A percentile compares a stretch with the other conserved stretches of the same genome.
These are phyloP conservation scores for Barnettozyma californica DNA, from an alignment of 805 yeast genomes.

Conservation along the genomic window DNA sequence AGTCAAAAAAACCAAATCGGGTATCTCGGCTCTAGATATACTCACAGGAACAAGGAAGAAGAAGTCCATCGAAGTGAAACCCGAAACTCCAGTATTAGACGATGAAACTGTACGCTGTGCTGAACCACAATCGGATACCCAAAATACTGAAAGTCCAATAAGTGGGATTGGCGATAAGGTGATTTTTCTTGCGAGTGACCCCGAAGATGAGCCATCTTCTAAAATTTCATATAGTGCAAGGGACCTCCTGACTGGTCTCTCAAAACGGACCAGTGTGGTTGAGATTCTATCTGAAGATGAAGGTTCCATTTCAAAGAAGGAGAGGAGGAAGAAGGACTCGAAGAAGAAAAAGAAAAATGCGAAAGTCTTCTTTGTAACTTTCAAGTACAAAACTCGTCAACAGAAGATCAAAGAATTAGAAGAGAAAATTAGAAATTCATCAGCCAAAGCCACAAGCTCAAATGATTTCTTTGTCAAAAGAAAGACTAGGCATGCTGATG, in stretches of 20 bases:
- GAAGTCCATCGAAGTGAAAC: not conserved
- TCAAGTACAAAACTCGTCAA: conserved; percentile 18
- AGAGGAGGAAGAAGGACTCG: conserved; percentile 4
- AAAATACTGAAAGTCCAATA: not conserved
- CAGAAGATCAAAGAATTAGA: conserved; percentile 19
- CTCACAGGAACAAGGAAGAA: conserved; percentile 8
- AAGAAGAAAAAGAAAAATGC: not conserved
- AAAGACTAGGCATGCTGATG: not conserved
- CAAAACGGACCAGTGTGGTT: conserved; percentile 7
- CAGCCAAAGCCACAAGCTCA: conserved; percentile 14
- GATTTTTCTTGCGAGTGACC: not conserved
- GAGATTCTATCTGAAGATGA: conserved; percentile 16
- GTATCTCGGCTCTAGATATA: conserved; percentile 15
- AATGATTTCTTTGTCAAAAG: conserved; percentile 15
- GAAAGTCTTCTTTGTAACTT: conserved; percentile 7
- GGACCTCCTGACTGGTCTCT: not conserved
- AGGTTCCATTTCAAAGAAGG: not conserved
- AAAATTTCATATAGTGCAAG: not conserved
- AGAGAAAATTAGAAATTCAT: conserved; percentile 16
- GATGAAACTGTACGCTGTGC: not conserved
- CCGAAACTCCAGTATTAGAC: not conserved
- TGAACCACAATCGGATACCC: not conserved
- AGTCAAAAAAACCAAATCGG: conserved; percentile 3
- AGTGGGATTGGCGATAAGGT: not conserved
- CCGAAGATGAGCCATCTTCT: not conserved